Evolutionary conservation across 2,329 filamentous ascomycete genomes (phyloP), one percentile per base, ranked within the genome.

Genomic region (Xylaria hypoxylon): DNA sequence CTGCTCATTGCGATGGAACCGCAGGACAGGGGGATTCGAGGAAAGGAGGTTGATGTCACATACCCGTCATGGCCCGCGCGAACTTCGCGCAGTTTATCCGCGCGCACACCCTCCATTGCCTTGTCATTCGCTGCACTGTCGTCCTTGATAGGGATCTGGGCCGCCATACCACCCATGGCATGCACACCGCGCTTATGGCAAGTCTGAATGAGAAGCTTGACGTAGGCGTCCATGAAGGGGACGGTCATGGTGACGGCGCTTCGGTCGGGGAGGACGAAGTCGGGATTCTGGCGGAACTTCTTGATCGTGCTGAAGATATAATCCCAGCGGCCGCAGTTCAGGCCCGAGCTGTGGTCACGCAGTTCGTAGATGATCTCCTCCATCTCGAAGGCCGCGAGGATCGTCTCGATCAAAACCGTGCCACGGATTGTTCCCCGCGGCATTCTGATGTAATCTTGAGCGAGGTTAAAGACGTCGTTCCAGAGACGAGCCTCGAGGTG

Each of bases 261-360:
- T 68, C 96, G 92, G 80, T 99, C 95, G 31, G 96, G 96, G 22
- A 99, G 90, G 64, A 98, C 89, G 78, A 98, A 98, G 83, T 91
- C 90, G 75, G 92, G 86, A 85, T 97, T 96, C 77, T 97, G 89
- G 79, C 96, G 93, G 91, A 98, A 97, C 82, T 97, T 97, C 88
- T 99, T 99, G 86, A 99, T 98, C 78, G 95, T 93, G 80, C 92
- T 96, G 87, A 99, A 99, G 83, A 99, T 98, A 86, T 99, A 99
- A 79, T 99, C 96, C 96, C 96, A 99, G 73, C 96, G 92, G 71
- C 96, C 96, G 82, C 96, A 98, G 89, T 99, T 99, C 77, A 99
- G 89, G 53, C 96, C 96, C 6, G 95, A 92, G 80, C 91, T 95
- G 86, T 99, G 96, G 78, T 98, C 95, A 68, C 96, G 92, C 73